These are phyloP conservation scores for Micractinium conductrix DNA, from an alignment of 139 green algal genomes.

Conservation along the genomic window DNA sequence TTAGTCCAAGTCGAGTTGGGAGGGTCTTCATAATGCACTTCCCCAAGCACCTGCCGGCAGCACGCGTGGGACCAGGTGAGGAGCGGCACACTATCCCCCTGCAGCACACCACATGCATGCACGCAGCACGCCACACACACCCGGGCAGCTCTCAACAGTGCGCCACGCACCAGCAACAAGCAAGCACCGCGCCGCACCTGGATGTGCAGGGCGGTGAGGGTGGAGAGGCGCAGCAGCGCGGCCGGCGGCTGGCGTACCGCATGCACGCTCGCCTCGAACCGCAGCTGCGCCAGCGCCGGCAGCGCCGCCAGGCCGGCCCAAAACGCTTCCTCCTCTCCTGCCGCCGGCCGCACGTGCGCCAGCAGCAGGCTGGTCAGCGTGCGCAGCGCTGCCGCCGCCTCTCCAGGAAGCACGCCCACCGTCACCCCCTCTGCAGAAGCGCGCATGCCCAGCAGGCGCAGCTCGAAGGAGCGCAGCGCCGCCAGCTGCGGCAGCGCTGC, in stretches of 20 bases:
- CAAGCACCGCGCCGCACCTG: not conserved
- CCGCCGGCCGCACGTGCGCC: not conserved
- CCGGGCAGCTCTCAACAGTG: no score
- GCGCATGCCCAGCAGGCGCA: not conserved
- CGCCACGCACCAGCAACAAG: no score
- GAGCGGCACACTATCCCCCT: no score
- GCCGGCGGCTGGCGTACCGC: not conserved
- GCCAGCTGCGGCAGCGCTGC: not conserved
- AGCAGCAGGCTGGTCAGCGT: not conserved
- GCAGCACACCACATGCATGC: no score
- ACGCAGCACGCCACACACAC: no score
- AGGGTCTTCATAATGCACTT: no score
- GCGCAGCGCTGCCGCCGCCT: not conserved
- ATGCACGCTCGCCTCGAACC: not conserved
- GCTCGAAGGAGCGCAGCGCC: not conserved
- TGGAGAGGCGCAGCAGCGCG: not conserved
- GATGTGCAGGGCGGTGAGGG: not conserved
- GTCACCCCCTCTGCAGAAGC: not conserved
- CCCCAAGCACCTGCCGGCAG: no score
- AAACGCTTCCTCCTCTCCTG: not conserved
- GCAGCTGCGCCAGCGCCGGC: not conserved
- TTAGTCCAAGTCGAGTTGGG: no score
- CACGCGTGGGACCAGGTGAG: no score
- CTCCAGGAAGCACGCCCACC: not conserved
- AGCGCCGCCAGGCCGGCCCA: conserved; percentile 12